A percentile compares a stretch with the other conserved stretches of the same genome.
Conservation (phyloP, 2,329 filamentous ascomycete species). For the Phyllosticta ampelicida region DNA sequence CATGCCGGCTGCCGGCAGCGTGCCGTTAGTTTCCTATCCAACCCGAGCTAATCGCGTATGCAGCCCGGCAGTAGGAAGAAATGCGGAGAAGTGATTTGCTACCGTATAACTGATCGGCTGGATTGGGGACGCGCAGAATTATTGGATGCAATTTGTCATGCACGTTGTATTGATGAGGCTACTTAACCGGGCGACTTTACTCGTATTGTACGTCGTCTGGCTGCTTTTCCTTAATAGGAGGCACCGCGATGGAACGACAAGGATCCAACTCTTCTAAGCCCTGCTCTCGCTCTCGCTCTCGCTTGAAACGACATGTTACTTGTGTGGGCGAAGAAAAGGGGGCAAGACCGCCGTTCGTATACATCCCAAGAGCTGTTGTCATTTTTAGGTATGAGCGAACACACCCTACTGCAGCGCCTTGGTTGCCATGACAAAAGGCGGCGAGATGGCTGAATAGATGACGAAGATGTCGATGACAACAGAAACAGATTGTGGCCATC, state of each 20-base stretch:
- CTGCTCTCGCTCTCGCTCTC: background rate
- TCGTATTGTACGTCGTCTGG: background rate
- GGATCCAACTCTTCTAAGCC: background rate
- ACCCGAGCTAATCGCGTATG: background rate
- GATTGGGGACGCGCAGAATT: background rate
- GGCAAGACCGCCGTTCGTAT: background rate
- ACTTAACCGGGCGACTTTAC: background rate
- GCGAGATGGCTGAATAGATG: background rate
- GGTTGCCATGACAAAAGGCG: background rate
- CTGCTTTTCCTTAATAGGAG: background rate
- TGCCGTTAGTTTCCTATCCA: background rate
- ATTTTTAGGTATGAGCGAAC: background rate
- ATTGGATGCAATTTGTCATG: background rate
- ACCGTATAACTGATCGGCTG: background rate
- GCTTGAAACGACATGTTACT: background rate
- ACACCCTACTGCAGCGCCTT: background rate
- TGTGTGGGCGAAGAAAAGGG: background rate
- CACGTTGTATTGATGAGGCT: background rate
- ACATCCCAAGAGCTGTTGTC: background rate
- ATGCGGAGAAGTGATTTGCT: background rate
- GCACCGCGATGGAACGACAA: background rate
- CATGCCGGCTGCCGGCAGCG: background rate
- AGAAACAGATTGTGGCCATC: background rate
- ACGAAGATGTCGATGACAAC: background rate
- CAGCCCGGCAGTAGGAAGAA: background rate